A percentile compares a stretch with the other conserved stretches of the same genome.
phyloP scores from a whole-genome alignment of 2,329 filamentous ascomycete species.

The Beauveria caledonica region DNA sequence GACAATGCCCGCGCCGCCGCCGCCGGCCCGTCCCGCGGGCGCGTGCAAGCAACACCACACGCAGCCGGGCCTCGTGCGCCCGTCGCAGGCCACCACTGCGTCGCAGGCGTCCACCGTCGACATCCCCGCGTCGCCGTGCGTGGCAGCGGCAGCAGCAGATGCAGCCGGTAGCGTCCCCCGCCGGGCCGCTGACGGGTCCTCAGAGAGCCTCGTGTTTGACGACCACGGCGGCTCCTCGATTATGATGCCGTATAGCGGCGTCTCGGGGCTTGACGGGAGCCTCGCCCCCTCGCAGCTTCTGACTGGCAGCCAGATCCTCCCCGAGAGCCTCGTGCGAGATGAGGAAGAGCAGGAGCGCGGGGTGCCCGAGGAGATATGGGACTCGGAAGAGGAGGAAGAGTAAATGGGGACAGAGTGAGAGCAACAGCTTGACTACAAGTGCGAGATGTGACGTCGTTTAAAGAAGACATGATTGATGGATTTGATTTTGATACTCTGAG shows the following conservation, averaged over 20 bases:
- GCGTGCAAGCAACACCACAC: not conserved
- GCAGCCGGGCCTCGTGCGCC: conserved; percentile 14
- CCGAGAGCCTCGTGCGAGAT: conserved; percentile 36
- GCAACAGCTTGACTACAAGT: not conserved
- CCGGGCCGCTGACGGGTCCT: not conserved
- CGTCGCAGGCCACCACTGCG: conserved; percentile 30
- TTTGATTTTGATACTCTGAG: not conserved
- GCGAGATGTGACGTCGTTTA: not conserved
- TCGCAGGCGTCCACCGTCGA: conserved; percentile 25
- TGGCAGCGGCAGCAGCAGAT: not conserved
- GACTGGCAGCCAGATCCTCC: conserved; percentile 44
- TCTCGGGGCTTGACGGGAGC: not conserved
- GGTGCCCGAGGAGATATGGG: conserved; percentile 18
- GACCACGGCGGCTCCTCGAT: conserved; percentile 18
- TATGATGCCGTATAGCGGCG: conserved; percentile 4
- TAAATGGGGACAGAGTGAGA: not conserved
- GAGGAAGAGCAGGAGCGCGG: conserved; percentile 15
- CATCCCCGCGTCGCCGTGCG: not conserved
- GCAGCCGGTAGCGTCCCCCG: not conserved
- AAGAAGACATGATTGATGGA: not conserved
- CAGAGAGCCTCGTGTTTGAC: conserved; percentile 17
- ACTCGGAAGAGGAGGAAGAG: conserved; percentile 26
- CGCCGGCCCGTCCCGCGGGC: not conserved
- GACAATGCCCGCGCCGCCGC: conserved; percentile 15
- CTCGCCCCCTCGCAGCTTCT: conserved; percentile 36